Conservation (phyloP, 2,329 filamentous ascomycete species). For the Trichoderma atrobrunneum region DNA sequence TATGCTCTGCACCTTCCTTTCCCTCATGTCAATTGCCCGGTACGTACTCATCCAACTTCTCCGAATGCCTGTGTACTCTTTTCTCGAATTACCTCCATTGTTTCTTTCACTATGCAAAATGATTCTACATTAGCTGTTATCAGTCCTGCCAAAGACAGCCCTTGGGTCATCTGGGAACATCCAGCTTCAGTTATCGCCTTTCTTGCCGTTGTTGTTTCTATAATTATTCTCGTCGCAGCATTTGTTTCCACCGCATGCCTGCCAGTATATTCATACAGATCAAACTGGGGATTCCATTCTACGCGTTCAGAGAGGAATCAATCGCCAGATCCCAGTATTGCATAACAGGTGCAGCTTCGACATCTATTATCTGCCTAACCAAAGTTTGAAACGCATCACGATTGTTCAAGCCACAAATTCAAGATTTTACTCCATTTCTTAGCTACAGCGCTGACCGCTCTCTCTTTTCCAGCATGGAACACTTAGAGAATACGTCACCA, state of each 20-base stretch:
- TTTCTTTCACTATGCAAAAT: constrained; percentile 1
- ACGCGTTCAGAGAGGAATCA: background rate
- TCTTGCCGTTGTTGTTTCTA: constrained; percentile 9
- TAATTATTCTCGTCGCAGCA: background rate
- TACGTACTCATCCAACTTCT: background rate
- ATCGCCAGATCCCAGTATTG: background rate
- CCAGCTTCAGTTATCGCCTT: constrained; percentile 8
- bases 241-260: constrained; percentile 9
- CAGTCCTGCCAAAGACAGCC: background rate
- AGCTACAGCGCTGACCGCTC: background rate
- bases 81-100: background rate
- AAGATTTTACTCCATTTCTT: background rate
- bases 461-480: constrained; percentile 34
- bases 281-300: background rate
- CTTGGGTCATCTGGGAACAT: constrained; percentile 13
- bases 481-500: constrained; percentile 29
- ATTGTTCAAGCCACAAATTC: background rate
- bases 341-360: background rate
- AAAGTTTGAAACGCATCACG: background rate
- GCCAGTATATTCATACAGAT: background rate
- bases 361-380: background rate
- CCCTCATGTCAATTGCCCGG: background rate
- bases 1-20: background rate
- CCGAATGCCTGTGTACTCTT: background rate
- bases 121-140: background rate